Percentiles rank a stretch among this genome's conserved stretches.
These are phyloP conservation scores for Linderniella brevidens DNA, from an alignment of 257 asterid genomes.

Conservation along the genomic window DNA sequence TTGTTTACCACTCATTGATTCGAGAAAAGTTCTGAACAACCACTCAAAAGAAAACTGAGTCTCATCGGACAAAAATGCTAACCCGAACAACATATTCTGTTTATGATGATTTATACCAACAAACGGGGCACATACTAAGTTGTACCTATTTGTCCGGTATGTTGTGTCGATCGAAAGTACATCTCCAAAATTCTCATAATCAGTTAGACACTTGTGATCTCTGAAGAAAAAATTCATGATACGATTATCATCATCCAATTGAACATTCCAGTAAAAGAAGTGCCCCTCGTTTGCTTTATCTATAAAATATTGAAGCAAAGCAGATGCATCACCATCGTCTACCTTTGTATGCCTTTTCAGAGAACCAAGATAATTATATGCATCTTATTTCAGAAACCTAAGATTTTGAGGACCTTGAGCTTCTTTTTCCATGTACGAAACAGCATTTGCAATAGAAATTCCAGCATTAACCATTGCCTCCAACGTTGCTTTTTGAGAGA, in stretches of 20 bases:
- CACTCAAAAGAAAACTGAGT: not conserved
- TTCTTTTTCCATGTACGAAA: conserved; percentile 1
- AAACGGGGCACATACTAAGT: not conserved
- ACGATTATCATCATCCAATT: not conserved
- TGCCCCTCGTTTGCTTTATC: not conserved
- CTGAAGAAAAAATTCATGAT: conserved; percentile 2
- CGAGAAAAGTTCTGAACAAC: not conserved
- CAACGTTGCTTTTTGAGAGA: not conserved
- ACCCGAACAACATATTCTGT: not conserved
- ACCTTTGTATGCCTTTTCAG: not conserved
- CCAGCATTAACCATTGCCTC: conserved; percentile 1
- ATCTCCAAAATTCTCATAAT: conserved; percentile 3
- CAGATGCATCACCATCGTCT: not conserved
- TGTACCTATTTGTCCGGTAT: not conserved
- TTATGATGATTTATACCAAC: conserved; percentile 1
- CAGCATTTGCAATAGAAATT: not conserved
- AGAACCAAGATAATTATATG: not conserved
- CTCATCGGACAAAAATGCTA: not conserved
- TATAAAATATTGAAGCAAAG: not conserved
- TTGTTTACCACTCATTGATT: not conserved
- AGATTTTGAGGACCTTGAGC: not conserved
- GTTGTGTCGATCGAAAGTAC: not conserved
- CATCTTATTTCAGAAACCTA: not conserved
- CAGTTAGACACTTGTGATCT: not conserved
- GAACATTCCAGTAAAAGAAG: not conserved